These are phyloP conservation scores for Sporisorium reilianum DNA, from an alignment of 1,284 basidiomycete genomes.

Conservation along the genomic window DNA sequence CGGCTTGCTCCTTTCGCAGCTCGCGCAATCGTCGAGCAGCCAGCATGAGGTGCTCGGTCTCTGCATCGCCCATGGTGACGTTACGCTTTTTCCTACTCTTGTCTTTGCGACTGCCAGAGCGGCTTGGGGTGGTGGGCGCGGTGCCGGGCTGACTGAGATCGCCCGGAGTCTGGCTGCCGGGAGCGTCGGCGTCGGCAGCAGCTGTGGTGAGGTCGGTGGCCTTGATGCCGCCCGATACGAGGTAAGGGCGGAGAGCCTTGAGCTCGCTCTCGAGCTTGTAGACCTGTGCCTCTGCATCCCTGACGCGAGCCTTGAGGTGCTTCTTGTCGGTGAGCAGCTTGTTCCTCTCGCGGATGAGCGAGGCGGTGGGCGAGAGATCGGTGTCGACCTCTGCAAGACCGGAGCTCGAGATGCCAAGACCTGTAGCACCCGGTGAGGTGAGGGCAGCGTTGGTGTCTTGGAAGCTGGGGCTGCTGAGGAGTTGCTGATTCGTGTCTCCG, in stretches of 20 bases:
- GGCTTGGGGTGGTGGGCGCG: conserved; percentile 47
- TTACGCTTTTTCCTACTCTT: conserved; percentile 51
- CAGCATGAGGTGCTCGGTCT: conserved; percentile 70
- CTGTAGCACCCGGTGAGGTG: conserved; percentile 24
- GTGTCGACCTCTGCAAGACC: conserved; percentile 33
- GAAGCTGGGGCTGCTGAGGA: conserved; percentile 43
- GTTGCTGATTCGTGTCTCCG: conserved; percentile 18
- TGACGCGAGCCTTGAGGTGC: conserved; percentile 61
- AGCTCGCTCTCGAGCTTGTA: conserved; percentile 66
- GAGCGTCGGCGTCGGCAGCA: conserved; percentile 12
- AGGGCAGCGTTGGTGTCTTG: conserved; percentile 10
- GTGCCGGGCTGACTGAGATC: conserved; percentile 33
- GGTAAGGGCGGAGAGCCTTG: conserved; percentile 57
- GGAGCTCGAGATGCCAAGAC: conserved; percentile 42
- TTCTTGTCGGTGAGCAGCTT: conserved; percentile 67
- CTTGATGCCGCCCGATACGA: conserved; percentile 57
- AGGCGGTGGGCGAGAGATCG: conserved; percentile 46
- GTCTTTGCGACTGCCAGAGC: conserved; percentile 47
- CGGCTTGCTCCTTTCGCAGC: conserved; percentile 49
- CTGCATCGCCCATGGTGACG: conserved; percentile 70
- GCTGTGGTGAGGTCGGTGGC: conserved; percentile 17
- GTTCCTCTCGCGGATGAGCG: conserved; percentile 62
- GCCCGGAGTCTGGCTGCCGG: conserved; percentile 16
- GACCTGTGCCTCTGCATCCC: conserved; percentile 65
- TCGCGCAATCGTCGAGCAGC: conserved; percentile 68